These are phyloP conservation scores for Aspergillus sparsus DNA, from an alignment of 495 filamentous ascomycete species.

Conservation along the genomic window DNA sequence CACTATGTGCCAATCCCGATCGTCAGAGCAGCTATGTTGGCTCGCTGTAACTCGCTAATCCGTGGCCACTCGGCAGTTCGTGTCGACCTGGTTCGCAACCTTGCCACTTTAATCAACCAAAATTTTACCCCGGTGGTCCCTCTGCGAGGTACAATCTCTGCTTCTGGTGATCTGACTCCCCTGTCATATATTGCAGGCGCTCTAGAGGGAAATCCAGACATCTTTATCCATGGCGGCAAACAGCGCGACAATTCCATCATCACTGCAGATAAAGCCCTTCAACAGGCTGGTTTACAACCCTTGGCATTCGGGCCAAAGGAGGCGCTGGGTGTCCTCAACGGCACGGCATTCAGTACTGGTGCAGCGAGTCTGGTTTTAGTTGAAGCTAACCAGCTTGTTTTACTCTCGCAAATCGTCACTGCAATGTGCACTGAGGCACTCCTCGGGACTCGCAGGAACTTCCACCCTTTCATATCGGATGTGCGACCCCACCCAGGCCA, in stretches of 20 bases:
- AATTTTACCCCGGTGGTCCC: constrained; percentile 57
- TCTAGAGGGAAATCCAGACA: constrained; percentile 57
- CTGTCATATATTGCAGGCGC: constrained; percentile 62
- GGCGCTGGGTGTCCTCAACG: constrained; percentile 65
- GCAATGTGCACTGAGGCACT: constrained; percentile 49
- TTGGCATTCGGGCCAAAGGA: constrained; percentile 45
- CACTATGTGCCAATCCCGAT: constrained; percentile 51
- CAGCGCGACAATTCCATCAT: constrained; percentile 2
- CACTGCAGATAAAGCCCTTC: constrained; percentile 24
- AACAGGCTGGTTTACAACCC: constrained; percentile 16
- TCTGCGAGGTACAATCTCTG: constrained; percentile 61
- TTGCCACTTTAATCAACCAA: constrained; percentile 48
- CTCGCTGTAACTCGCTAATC: constrained; percentile 57
- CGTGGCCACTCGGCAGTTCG: constrained; percentile 61
- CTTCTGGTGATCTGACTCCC: constrained; percentile 62
- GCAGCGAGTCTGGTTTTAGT: constrained; percentile 56
- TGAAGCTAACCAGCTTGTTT: constrained; percentile 56
- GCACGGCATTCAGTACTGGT: constrained; percentile 60
- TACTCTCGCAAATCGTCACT: constrained; percentile 59
- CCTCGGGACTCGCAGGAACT: constrained; percentile 54
- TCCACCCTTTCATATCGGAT: constrained; percentile 59
- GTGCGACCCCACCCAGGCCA: constrained; percentile 65
- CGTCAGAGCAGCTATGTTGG: constrained; percentile 57
- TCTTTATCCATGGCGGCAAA: constrained; percentile 19
- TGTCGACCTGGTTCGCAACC: constrained; percentile 45